Evolutionary conservation across 805 yeast genomes (phyloP).

Genomic region (Kuraishia hungarica): DNA sequence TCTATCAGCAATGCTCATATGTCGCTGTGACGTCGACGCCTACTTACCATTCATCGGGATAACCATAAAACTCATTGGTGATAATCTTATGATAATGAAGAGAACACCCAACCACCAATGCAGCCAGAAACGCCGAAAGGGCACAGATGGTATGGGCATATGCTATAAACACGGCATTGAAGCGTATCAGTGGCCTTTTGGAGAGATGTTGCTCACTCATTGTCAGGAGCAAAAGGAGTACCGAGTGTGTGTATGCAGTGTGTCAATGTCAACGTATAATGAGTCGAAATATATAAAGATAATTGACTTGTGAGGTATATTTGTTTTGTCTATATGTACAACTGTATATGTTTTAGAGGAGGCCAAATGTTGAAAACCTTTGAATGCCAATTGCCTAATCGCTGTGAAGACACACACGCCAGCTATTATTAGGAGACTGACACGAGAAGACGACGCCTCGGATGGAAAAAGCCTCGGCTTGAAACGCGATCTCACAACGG

Average conservation of each 20-base stretch:
- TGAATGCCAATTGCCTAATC: too few relatives aligned
- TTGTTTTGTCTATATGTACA: too few relatives aligned
- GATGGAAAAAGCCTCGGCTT: too few relatives aligned
- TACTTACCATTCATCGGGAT: constrained; percentile 84
- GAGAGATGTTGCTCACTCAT: not conserved
- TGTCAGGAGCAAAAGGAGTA: not conserved
- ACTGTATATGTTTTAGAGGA: too few relatives aligned
- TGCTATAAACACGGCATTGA: constrained; percentile 65
- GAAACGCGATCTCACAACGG: too few relatives aligned
- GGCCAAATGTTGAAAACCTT: too few relatives aligned
- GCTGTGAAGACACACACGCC: too few relatives aligned
- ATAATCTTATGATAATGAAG: constrained; percentile 88
- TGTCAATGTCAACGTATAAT: not conserved
- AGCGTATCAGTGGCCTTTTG: constrained; percentile 10
- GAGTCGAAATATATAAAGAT: not conserved
- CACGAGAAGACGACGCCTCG: too few relatives aligned
- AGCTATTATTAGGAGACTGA: too few relatives aligned
- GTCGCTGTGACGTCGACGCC: too few relatives aligned
- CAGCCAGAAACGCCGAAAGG: constrained; percentile 63
- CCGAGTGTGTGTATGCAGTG: not conserved
- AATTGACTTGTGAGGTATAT: too few relatives aligned
- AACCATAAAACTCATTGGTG: constrained; percentile 75
- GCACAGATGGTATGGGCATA: constrained; percentile 69
- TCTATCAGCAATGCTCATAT: too few relatives aligned
- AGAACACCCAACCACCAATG: constrained; percentile 63